Evolutionary conservation across 2,329 filamentous ascomycete species (phyloP).

Genomic region (Neophaeococcomyces aloes): DNA sequence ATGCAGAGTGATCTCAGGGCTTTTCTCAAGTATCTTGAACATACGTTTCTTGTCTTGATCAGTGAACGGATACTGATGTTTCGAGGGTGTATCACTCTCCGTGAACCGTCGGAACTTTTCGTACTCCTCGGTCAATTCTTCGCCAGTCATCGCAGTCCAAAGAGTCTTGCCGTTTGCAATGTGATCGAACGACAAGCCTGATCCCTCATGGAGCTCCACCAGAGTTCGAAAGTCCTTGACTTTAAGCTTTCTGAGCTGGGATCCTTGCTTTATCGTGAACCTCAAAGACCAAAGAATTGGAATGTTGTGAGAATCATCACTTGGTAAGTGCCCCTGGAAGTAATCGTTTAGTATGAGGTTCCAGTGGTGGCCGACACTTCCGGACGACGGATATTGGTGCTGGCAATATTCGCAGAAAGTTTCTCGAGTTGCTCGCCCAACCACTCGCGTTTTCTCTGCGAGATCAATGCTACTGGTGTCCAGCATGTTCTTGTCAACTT

Average conservation of each 20-base stretch:
- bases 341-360: conserved; percentile 9
- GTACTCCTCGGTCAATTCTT: conserved; percentile 14
- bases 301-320: conserved; percentile 17
- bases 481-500: too few relatives aligned
- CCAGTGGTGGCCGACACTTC: conserved; percentile 16
- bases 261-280: conserved; percentile 1
- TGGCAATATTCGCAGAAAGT: too few relatives aligned
- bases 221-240: conserved; percentile 16
- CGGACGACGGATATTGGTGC: too few relatives aligned
- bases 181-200: conserved; percentile 17
- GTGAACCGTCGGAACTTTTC: conserved; percentile 10
- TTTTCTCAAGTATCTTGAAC: neutral
- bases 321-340: conserved; percentile 6
- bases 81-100: too few relatives aligned
- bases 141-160: conserved; percentile 11
- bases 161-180: conserved; percentile 14
- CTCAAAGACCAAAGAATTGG: conserved; percentile 14
- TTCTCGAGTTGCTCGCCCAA: too few relatives aligned
- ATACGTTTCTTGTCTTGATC: neutral
- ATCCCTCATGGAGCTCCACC: conserved; percentile 19
- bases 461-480: too few relatives aligned
- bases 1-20: neutral
- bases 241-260: conserved; percentile 8
- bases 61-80: too few relatives aligned
- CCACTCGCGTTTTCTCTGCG: too few relatives aligned